Base-by-base conservation (phyloP, 2,329 filamentous ascomycete genomes). In the Aurifilum marmelostoma region DNA sequence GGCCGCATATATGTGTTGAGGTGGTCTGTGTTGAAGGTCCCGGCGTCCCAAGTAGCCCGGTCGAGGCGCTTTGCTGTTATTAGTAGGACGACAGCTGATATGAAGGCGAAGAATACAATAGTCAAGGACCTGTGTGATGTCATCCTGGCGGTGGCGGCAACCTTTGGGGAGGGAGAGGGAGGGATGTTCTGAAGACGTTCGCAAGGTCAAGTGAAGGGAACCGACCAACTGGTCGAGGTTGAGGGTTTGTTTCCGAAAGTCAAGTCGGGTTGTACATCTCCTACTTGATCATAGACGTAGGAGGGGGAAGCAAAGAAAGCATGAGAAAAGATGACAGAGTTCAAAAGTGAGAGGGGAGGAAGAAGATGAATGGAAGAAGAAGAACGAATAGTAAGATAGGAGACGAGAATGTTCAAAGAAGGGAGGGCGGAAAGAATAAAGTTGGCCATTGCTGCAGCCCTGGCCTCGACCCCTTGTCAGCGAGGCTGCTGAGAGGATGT, bases 51-150 rank as follows among this genome's bases (percentile, higher is more conserved):
- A 32, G 73, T 76, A 72, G 77, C 76, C 54, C 74, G 74, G 21
- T 73, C 72, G 9, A 81, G 73, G 21, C 77, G 75, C 34, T 72
- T 75, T 29, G 77, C 77, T 2, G 77, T 76, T 68, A 80, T 63
- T 61, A 81, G 72, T 16, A 82, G 71, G 43, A 77, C 70, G 34
- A 76, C 72, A 29, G 77, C 58, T 47, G 77, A 77, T 37, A 77
- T 64, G 21, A 74, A 69, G 18, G 76, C 69, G 59, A 79, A 70
- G 68, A 73, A 37, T 21, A 79, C 21, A 21, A 77, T 32, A 34
- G 74, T 65, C 56, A 77, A 66, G 32, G 74, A 73, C 66, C 76
- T 79, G 41, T 75, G 73, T 7, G 76, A 75, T 21, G 77, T 67
- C 73, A 78, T 77, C 58, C 68, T 75, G 65, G 29, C 75, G 56